Conservation (phyloP, 2,329 filamentous ascomycete genomes). For the Pyricularia pennisetigena region DNA sequence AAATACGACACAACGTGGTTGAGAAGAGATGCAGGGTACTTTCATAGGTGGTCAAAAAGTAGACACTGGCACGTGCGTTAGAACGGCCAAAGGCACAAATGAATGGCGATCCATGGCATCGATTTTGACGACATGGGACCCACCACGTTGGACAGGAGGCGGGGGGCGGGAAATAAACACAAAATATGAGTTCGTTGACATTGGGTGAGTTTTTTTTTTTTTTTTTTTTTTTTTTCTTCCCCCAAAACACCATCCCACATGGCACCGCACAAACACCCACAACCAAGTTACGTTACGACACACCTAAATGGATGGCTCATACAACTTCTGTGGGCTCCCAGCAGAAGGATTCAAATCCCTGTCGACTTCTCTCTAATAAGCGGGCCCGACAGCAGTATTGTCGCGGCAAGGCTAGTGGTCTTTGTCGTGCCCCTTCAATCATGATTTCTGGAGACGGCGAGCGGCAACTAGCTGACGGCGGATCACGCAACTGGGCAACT, state of each 20-base stretch:
- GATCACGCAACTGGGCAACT: background rate
- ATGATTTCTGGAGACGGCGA: background rate
- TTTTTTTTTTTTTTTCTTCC: background rate
- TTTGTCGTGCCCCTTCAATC: background rate
- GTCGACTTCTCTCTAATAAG: background rate
- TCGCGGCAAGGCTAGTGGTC: background rate
- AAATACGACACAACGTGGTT: background rate
- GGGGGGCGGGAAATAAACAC: background rate
- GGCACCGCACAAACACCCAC: background rate
- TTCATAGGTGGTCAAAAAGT: background rate
- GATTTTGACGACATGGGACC: background rate
- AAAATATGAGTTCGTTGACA: background rate
- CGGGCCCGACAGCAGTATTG: background rate
- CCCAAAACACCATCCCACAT: background rate
- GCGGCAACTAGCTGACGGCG: background rate
- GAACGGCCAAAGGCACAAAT: background rate
- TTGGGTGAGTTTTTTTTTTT: background rate
- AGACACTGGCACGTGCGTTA: background rate
- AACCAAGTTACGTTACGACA: background rate
- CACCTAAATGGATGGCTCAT: background rate
- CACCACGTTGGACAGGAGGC: background rate
- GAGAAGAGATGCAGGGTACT: background rate
- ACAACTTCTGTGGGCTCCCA: background rate
- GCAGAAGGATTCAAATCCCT: background rate
- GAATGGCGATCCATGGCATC: background rate